Evolutionary conservation across 768 basidiomycete species (phyloP).

Genomic region (Hygrophoropsis aurantiaca): DNA sequence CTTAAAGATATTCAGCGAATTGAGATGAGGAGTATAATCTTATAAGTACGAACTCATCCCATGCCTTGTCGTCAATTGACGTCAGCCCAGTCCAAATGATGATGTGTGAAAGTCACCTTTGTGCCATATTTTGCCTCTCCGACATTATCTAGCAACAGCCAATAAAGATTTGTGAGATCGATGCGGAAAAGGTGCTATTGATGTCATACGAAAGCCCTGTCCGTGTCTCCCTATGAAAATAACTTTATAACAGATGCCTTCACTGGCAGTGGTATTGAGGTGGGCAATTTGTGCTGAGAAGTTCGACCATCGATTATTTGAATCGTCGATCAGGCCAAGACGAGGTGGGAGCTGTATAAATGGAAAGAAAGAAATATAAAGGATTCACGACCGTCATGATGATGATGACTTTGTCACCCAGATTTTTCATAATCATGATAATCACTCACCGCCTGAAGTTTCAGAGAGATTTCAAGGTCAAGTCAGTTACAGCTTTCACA

Average conservation of each 20-base stretch:
- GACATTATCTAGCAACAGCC: conserved; percentile 67
- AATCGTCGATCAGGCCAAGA: conserved; percentile 59
- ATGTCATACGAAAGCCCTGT: conserved; percentile 65
- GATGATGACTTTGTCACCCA: too few species aligned
- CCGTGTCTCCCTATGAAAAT: conserved; percentile 71
- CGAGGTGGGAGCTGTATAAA: conserved; percentile 47
- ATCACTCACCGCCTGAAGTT: too few species aligned
- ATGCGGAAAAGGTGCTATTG: conserved; percentile 14
- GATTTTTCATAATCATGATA: too few species aligned
- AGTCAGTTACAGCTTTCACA: too few species aligned
- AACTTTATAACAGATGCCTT: conserved; percentile 54
- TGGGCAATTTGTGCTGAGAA: conserved; percentile 40
- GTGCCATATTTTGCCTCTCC: conserved; percentile 67
- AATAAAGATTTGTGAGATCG: not conserved
- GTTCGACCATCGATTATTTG: conserved; percentile 47
- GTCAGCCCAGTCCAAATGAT: too few species aligned
- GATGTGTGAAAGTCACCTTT: conserved; percentile 22
- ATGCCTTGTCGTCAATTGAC: conserved; percentile 35
- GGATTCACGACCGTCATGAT: too few species aligned
- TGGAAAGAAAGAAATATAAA: too few species aligned
- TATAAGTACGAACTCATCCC: conserved; percentile 54
- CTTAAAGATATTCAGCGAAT: conserved; percentile 29
- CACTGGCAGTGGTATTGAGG: conserved; percentile 45
- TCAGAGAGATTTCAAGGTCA: too few species aligned
- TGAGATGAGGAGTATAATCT: not conserved